Evolutionary conservation across 164 flowering plant genomes (phyloP).

Genomic region (Magnolia sinica): DNA sequence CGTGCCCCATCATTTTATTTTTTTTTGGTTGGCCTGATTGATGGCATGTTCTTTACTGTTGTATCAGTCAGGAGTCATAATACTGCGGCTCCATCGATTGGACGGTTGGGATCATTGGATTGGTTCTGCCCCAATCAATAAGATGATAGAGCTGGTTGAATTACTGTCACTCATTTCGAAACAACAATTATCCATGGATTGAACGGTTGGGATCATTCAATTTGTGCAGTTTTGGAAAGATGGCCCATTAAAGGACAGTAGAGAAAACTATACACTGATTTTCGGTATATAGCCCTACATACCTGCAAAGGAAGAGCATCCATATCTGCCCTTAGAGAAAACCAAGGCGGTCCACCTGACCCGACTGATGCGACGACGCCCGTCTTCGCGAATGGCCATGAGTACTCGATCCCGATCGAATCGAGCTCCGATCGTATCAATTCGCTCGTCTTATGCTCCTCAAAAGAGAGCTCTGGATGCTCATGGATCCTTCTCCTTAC

Average conservation of each 20-base stretch:
- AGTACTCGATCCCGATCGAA: slow-evolving; percentile 51
- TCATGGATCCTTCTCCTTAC: slow-evolving; percentile 60
- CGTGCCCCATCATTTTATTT: too few species aligned
- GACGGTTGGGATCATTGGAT: too few species aligned
- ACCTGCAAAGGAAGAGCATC: slow-evolving; percentile 87
- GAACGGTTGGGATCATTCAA: too few species aligned
- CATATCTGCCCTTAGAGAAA: slow-evolving; percentile 81
- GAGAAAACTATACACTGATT: not conserved
- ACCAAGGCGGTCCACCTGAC: slow-evolving; percentile 48
- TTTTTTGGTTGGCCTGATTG: too few species aligned
- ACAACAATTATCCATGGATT: not conserved
- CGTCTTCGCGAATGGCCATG: slow-evolving; percentile 69
- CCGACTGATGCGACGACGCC: slow-evolving; percentile 66
- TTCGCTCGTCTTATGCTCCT: slow-evolving; percentile 59
- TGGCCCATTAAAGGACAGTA: not conserved
- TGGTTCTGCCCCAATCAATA: too few species aligned
- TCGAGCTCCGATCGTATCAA: slow-evolving; percentile 61
- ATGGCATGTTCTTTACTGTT: too few species aligned
- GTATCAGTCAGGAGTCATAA: too few species aligned
- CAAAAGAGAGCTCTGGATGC: slow-evolving; percentile 66
- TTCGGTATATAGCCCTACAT: not conserved
- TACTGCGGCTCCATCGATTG: too few species aligned
- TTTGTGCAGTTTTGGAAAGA: not conserved
- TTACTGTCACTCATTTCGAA: not conserved
- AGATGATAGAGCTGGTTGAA: not conserved